A percentile compares a stretch with the other conserved stretches of the same genome.
These are phyloP conservation scores for Brachypodium distachyon DNA, from an alignment of 202 grass and related monocot genomes.

Conservation along the genomic window DNA sequence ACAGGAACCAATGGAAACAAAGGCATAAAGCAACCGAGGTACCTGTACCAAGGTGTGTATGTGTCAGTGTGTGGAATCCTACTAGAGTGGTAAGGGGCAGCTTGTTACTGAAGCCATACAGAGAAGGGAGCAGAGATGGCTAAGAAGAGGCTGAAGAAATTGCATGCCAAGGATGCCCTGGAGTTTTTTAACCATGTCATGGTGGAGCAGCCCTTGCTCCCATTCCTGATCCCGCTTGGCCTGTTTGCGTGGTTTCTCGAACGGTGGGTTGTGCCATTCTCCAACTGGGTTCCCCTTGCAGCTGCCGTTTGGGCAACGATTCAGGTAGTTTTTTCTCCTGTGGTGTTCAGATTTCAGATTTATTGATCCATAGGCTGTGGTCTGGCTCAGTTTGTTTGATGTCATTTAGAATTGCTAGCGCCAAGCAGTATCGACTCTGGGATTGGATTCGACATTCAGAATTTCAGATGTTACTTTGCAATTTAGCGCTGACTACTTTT, in stretches of 20 bases:
- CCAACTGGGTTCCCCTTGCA: constrained; percentile 77
- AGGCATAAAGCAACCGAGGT: constrained; percentile 18
- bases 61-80: neutral
- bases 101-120: constrained; percentile 5
- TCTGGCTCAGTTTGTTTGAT: neutral
- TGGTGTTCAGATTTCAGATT: constrained; percentile 13
- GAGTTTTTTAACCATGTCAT: constrained; percentile 85
- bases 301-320: constrained; percentile 93
- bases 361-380: neutral
- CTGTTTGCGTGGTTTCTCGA: constrained; percentile 83
- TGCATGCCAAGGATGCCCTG: constrained; percentile 52
- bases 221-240: constrained; percentile 71
- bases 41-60: neutral
- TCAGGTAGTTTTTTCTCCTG: constrained; percentile 31
- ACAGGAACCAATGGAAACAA: constrained; percentile 14
- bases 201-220: constrained; percentile 75
- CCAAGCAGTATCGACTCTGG: neutral
- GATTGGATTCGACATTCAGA: too few relatives aligned
- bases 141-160: constrained; percentile 54
- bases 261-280: constrained; percentile 94
- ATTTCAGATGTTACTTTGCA: neutral
- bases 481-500: neutral
- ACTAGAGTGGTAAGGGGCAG: neutral
- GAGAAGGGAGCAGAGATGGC: constrained; percentile 34
- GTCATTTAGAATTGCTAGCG: neutral